Evolutionary conservation across 176 grass and related monocot genomes (phyloP), one percentile per base, ranked within the genome.

Genomic region (Alloteropsis semialata): DNA sequence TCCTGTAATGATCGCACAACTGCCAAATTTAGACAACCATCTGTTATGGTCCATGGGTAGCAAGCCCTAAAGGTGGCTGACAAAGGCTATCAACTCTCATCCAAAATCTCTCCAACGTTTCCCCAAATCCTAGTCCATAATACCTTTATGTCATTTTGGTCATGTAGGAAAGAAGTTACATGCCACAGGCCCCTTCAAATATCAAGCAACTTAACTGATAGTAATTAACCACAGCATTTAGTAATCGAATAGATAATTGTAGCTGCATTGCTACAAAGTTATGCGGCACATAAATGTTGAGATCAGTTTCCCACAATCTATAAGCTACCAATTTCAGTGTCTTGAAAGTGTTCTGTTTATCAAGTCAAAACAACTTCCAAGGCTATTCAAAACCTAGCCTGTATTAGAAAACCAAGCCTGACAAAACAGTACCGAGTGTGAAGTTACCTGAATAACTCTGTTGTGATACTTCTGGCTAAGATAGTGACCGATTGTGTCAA

Each of bases 391-490:
- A n/a, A n/a, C n/a, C n/a, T n/a, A n/a, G n/a, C n/a, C n/a, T 39
- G 33, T 69, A 77, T 45, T 68, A 3, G 7, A 74, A 24, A 75
- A 29, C 27, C n/a, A 65, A 29, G 49, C 49, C 17, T 65, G 12
- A 58, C 54, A 76, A 60, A 63, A 69, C 21, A 78, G 18, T 8
- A 78, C 10, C 3, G 37, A 68, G 18, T 74, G 22, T 34, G 37
- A 50, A 61, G n/a, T 57, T 83, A 97, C 95, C 95, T 97, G 86
- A 85, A 97, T 87, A 77, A 98, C 95, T 89, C 92, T 93, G 42
- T 77, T 89, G 70, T 89, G 92, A 87, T 91, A 95, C 71, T 91
- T 95, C 63, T 93, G 74, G 88, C 88, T 98, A 42, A 95, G 28
- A 78, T 38, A 89, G 83, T 95, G 90, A 66, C 88, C 92, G 77